Percentiles rank a stretch among this genome's conserved stretches.
Evolutionary conservation across 768 basidiomycete genomes (phyloP).

Genomic region (Dendrothele bispora): DNA sequence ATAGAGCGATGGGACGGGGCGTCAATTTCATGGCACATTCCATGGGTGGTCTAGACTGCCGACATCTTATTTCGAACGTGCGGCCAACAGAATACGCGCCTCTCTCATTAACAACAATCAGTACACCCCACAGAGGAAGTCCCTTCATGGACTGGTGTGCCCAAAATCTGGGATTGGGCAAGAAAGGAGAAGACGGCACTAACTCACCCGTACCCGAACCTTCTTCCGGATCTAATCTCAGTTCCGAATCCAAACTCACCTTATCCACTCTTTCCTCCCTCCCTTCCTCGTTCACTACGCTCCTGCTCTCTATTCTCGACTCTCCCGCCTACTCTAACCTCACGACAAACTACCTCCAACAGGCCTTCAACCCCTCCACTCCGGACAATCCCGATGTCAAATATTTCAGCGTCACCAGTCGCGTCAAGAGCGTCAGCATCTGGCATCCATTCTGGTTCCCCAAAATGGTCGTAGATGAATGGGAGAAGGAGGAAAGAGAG

Average conservation of each 20-base stretch:
- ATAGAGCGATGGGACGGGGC: slow-evolving; percentile 68
- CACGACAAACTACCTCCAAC: slow-evolving; percentile 78
- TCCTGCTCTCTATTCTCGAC: slow-evolving; percentile 87
- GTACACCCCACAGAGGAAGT: slow-evolving; percentile 93
- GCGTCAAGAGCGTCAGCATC: slow-evolving; percentile 62
- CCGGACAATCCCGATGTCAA: slow-evolving; percentile 81
- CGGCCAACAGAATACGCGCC: slow-evolving; percentile 82
- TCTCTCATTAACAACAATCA: slow-evolving; percentile 82
- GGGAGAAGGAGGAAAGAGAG: slow-evolving; percentile 61
- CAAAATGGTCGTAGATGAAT: slow-evolving; percentile 89
- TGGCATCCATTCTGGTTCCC: slow-evolving; percentile 98
- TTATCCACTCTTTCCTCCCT: slow-evolving; percentile 59
- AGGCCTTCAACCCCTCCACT: slow-evolving; percentile 79
- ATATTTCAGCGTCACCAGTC: slow-evolving; percentile 89
- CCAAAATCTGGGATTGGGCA: slow-evolving; percentile 91
- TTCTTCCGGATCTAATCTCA: slow-evolving; percentile 2
- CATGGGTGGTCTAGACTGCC: slow-evolving; percentile 96
- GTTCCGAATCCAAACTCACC: slow-evolving; percentile 26
- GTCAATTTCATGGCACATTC: slow-evolving; percentile 95
- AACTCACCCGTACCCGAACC: neutral
- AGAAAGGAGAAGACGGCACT: slow-evolving; percentile 2
- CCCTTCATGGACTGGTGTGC: slow-evolving; percentile 99
- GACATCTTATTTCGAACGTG: slow-evolving; percentile 87
- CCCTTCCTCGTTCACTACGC: slow-evolving; percentile 82
- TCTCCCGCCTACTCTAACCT: slow-evolving; percentile 96